These are phyloP conservation scores for Blastobotrys robertii DNA, from an alignment of 805 yeast genomes.

Conservation along the genomic window DNA sequence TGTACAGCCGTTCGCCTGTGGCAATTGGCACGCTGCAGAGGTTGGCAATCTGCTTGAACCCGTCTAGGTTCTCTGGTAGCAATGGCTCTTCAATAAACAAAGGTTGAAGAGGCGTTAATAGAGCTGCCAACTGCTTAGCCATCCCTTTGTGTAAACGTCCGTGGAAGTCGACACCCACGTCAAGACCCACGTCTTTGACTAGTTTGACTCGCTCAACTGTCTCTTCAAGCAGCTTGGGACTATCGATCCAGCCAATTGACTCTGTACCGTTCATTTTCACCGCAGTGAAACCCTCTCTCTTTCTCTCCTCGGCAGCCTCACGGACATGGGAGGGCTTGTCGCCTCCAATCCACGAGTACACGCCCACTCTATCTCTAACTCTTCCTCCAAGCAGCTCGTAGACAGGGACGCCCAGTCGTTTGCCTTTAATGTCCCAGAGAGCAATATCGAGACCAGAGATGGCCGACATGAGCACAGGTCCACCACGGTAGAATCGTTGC, in stretches of 20 bases:
- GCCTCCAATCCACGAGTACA: conserved; percentile 29
- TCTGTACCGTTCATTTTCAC: conserved; percentile 28
- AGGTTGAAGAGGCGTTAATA: conserved; percentile 22
- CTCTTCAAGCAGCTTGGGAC: conserved; percentile 19
- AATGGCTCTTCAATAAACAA: conserved; percentile 26
- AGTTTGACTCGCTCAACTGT: conserved; percentile 21
- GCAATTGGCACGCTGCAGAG: conserved; percentile 24
- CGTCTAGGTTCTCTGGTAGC: conserved; percentile 22
- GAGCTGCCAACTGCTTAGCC: conserved; percentile 24
- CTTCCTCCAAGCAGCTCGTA: conserved; percentile 25
- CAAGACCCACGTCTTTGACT: conserved; percentile 21
- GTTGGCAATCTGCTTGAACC: conserved; percentile 14
- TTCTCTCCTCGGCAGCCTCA: conserved; percentile 21
- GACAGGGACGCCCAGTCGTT: conserved; percentile 24
- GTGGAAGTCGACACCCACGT: conserved; percentile 25
- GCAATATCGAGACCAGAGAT: conserved; percentile 27
- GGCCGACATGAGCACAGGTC: conserved; percentile 27
- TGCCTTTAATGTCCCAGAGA: conserved; percentile 27
- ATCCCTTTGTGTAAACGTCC: conserved; percentile 26
- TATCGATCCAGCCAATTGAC: conserved; percentile 21
- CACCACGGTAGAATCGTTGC: conserved; percentile 27
- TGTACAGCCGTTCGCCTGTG: conserved; percentile 22
- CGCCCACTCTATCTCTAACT: conserved; percentile 22
- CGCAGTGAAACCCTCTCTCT: conserved; percentile 25
- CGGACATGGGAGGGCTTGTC: conserved; percentile 23